These are phyloP conservation scores for Taiozyma sp. DNA, from an alignment of 1,139 yeast genomes.

Conservation along the genomic window DNA sequence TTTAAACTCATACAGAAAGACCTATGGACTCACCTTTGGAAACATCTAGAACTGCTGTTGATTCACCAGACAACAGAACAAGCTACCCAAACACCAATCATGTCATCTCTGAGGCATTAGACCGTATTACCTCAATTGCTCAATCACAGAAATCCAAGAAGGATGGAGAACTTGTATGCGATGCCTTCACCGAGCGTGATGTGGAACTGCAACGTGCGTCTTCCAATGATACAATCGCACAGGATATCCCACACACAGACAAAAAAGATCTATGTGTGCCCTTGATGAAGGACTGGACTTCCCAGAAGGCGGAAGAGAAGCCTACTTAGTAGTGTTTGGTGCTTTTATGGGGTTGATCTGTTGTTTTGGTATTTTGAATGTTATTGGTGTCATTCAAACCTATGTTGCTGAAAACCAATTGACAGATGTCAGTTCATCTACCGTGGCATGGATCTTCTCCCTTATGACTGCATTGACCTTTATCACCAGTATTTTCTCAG, in stretches of 20 bases:
- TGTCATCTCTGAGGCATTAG: not conserved
- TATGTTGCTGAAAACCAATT: conserved; percentile 52
- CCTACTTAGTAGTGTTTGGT: conserved; percentile 60
- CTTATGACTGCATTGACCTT: conserved; percentile 52
- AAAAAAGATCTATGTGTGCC: conserved; percentile 21
- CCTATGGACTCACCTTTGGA: conserved; percentile 1
- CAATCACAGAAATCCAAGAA: not conserved
- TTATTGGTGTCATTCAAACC: conserved; percentile 68
- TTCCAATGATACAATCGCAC: conserved; percentile 10
- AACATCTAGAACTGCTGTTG: not conserved
- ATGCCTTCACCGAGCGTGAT: conserved; percentile 5
- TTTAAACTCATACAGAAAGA: not conserved
- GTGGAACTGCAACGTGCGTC: conserved; percentile 5
- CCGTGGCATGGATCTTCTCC: conserved; percentile 70
- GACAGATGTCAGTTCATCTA: conserved; percentile 37
- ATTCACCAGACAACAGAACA: not conserved
- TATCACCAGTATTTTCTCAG: conserved; percentile 53
- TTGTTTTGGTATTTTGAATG: conserved; percentile 62
- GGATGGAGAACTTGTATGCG: not conserved
- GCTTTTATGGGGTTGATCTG: conserved; percentile 60
- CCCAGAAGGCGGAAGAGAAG: conserved; percentile 62
- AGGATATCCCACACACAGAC: not conserved
- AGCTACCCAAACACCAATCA: not conserved
- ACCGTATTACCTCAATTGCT: not conserved
- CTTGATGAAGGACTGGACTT: conserved; percentile 21